Percentiles rank a stretch among this genome's conserved stretches.
These are phyloP conservation scores for Sequoiadendron giganteum DNA, from an alignment of 75 land plant species.

Conservation along the genomic window DNA sequence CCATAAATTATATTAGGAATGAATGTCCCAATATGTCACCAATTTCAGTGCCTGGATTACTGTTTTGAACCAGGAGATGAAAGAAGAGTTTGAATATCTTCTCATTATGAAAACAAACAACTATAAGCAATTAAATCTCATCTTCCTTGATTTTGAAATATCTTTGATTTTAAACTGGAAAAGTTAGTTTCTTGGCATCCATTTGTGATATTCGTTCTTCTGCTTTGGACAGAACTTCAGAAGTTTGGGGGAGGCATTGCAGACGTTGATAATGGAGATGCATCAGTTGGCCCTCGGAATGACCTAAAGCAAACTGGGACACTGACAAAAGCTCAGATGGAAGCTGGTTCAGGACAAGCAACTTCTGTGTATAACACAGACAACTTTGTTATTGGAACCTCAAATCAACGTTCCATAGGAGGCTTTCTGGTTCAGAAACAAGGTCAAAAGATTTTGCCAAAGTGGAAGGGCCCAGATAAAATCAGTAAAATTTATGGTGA, in stretches of 20 bases:
- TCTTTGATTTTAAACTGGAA: not conserved
- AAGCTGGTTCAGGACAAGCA: conserved; percentile 30
- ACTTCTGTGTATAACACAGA: conserved; percentile 37
- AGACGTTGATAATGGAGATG: conserved; percentile 49
- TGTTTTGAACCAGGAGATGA: not conserved
- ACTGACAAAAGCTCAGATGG: conserved; percentile 31
- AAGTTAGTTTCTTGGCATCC: not conserved
- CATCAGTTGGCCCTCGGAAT: conserved; percentile 26
- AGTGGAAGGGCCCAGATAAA: conserved; percentile 90
- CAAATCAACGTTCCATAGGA: conserved; percentile 36
- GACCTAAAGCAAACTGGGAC: conserved; percentile 50
- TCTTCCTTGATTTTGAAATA: not conserved
- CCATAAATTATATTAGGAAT: not conserved
- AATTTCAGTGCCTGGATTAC: not conserved
- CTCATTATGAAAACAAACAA: not conserved
- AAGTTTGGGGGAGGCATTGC: conserved; percentile 70
- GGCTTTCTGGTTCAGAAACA: conserved; percentile 33
- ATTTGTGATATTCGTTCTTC: not conserved
- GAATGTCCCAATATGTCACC: not conserved
- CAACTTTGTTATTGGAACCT: conserved; percentile 33
- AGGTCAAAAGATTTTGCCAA: conserved; percentile 45
- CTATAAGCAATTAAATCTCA: not conserved
- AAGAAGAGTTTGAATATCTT: not conserved
- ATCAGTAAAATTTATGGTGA: conserved; percentile 93
- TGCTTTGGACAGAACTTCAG: conserved; percentile 62